Base-by-base conservation (phyloP, 805 yeast genomes). In the Jamesozyma spencerorum region DNA sequence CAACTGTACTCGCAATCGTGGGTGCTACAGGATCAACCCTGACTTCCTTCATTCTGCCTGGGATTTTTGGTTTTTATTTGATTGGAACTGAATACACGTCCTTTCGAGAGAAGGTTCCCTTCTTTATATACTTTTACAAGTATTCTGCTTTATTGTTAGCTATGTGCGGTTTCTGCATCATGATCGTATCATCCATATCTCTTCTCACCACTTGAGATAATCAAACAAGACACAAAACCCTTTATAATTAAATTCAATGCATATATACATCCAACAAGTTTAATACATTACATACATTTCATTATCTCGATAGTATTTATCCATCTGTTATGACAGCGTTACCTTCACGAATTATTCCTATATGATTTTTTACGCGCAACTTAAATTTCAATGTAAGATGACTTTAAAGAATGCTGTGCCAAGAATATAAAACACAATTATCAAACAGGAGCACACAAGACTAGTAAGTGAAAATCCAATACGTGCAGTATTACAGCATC, bases 1-100 rank as follows among this genome's bases (percentile, higher is more conserved):
- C 81, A 39, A 69, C 74, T 28, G 82, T 83, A 3, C 60, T 83
- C 36, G 76, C 90, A 1, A 63, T 83, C 39, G 87, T 83, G 8
- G 94, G 94, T 3, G 81, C 88, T 4, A 83, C 92, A 0, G 94
- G 94, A 0, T 83, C 88, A 4, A 84, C 88, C 0, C 68, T 85
- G 19, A 83, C 83, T 38, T 77, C 86, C 18, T 83, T 82, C 58
- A 81, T 81, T 8, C 65, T 83, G 33, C 94, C 94, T 0, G 92
- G 94, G 0, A 64, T 79, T 42, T 83, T 82, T 58, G 90, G 90
- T 0, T 82, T 64, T 42, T 47, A 45, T 30, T 39, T 57, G 31
- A 54, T 55, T 18, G 57, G 56, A 2, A 50, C 57, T 2, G 58
- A 57, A 31, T 42, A n/a, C 13, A 13, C 5, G 2, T 32, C 37